A percentile compares a stretch with the other conserved stretches of the same genome.
Evolutionary conservation across 2,329 filamentous ascomycete species (phyloP).

Genomic region (Phyllosticta paracitricarpa): DNA sequence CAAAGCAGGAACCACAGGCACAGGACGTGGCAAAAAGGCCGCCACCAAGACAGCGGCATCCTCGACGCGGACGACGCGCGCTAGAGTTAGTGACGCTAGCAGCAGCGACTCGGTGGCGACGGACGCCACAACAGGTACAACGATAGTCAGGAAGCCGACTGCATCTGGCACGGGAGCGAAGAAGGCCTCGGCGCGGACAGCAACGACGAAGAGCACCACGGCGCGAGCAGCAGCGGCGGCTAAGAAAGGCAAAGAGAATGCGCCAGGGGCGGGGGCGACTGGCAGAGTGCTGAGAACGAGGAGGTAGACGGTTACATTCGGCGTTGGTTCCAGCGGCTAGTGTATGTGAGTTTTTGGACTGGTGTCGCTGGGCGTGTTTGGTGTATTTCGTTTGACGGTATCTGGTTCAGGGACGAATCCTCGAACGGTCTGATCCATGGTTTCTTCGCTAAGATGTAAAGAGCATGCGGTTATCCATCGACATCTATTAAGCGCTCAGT

Average conservation of each 20-base stretch:
- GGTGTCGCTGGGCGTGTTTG: not conserved
- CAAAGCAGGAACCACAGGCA: constrained; percentile 51
- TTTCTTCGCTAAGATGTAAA: not conserved
- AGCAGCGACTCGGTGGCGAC: constrained; percentile 55
- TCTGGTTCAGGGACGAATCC: not conserved
- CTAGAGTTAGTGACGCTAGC: constrained; percentile 25
- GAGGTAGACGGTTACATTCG: not conserved
- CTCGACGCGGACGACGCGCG: constrained; percentile 18
- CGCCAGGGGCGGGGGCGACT: not conserved
- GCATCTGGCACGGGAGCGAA: constrained; percentile 13
- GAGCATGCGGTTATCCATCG: not conserved
- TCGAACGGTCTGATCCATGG: not conserved
- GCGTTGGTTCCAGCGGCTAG: not conserved
- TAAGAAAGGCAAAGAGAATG: constrained; percentile 10
- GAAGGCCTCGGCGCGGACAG: constrained; percentile 7
- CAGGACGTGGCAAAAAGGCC: constrained; percentile 44
- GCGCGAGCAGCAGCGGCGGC: constrained; percentile 7
- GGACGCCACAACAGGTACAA: constrained; percentile 50
- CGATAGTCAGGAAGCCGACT: constrained; percentile 49
- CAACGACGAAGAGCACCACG: constrained; percentile 1
- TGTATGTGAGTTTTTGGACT: not conserved
- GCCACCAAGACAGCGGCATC: constrained; percentile 28
- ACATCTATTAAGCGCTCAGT: not conserved
- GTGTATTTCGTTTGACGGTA: not conserved
- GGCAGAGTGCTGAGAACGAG: constrained; percentile 7